Evolutionary conservation across 148 eudicot genomes (phyloP).

Genomic region (Rhododendron mucronatum): DNA sequence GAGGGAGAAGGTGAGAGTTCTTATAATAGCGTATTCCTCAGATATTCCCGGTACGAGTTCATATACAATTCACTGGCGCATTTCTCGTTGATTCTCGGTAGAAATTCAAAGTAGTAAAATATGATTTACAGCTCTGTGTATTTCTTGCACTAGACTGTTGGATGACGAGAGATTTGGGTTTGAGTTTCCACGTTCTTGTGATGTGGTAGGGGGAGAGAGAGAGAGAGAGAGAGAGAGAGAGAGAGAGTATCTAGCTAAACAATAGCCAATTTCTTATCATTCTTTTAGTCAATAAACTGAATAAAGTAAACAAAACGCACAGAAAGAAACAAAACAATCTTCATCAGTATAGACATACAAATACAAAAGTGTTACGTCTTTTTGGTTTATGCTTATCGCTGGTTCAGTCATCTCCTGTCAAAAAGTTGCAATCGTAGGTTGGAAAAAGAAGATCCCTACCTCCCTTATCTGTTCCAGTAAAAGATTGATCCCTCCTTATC

Average conservation of each 20-base stretch:
- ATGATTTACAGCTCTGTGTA: background rate
- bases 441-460: background rate
- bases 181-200: background rate
- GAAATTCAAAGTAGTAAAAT: background rate
- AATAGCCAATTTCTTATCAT: background rate
- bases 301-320: background rate
- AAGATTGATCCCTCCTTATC: background rate
- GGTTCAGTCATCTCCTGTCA: background rate
- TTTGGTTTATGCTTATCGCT: slow-evolving; percentile 8
- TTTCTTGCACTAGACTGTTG: background rate
- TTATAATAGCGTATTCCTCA: background rate
- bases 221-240: background rate
- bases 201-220: background rate
- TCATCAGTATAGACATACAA: background rate
- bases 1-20: background rate
- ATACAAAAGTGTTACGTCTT: background rate
- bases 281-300: background rate
- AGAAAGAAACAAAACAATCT: background rate
- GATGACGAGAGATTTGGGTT: background rate
- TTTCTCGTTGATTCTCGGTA: background rate
- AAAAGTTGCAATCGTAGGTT: slow-evolving; percentile 6
- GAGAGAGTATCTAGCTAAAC: background rate
- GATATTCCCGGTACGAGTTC: background rate
- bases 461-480: background rate
- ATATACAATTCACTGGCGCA: background rate